These are phyloP conservation scores for Stropharia rugosoannulata DNA, from an alignment of 768 basidiomycete genomes.

Conservation along the genomic window DNA sequence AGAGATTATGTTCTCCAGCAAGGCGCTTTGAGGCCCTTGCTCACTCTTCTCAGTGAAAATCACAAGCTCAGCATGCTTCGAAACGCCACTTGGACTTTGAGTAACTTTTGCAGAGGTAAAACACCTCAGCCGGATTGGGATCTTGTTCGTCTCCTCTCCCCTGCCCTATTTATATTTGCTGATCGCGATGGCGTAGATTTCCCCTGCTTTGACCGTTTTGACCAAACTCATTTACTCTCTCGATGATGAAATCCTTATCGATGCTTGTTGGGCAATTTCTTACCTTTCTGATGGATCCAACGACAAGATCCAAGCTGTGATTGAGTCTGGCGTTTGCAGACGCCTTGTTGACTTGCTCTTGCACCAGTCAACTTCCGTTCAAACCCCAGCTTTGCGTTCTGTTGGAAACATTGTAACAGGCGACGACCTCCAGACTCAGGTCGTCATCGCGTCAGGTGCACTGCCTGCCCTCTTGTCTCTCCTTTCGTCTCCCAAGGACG, in stretches of 20 bases:
- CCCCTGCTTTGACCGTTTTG: slow-evolving; percentile 93
- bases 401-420: slow-evolving; percentile 99
- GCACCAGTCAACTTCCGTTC: slow-evolving; percentile 92
- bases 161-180: slow-evolving; percentile 6
- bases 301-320: slow-evolving; percentile 99
- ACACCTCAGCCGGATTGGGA: slow-evolving; percentile 98
- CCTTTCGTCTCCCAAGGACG: slow-evolving; percentile 95
- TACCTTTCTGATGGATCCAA: slow-evolving; percentile 99
- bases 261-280: slow-evolving; percentile 99
- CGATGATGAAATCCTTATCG: slow-evolving; percentile 98
- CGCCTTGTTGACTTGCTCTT: slow-evolving; percentile 96
- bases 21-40: slow-evolving; percentile 89
- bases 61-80: slow-evolving; percentile 99
- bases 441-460: slow-evolving; percentile 97
- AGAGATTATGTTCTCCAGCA: slow-evolving; percentile 94
- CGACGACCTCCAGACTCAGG: slow-evolving; percentile 98
- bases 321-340: slow-evolving; percentile 96
- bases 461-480: slow-evolving; percentile 92
- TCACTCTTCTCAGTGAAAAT: slow-evolving; percentile 89
- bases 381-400: slow-evolving; percentile 96
- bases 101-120: slow-evolving; percentile 99
- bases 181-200: slow-evolving; percentile 65
- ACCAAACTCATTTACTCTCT: slow-evolving; percentile 98
- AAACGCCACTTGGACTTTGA: slow-evolving; percentile 99
- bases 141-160: slow-evolving; percentile 52